Percentiles rank a stretch among this genome's conserved stretches.
Conservation (phyloP, 2,329 filamentous ascomycete genomes). For the Pezicula radicicola region DNA sequence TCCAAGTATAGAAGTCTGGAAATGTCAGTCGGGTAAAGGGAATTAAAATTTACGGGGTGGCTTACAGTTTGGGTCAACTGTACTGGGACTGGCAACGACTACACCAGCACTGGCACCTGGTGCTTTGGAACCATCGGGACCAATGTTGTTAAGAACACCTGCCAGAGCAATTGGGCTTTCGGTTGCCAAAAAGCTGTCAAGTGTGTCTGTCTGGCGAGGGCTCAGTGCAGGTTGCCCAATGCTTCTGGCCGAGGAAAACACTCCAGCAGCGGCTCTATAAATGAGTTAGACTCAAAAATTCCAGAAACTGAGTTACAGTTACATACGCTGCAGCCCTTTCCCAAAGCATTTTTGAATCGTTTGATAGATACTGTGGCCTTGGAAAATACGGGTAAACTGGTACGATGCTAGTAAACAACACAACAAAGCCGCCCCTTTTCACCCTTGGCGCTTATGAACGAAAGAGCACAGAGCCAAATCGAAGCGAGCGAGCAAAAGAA, state of each 20-base stretch:
- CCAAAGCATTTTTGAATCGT: too few relatives aligned
- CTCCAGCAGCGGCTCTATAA: neutral
- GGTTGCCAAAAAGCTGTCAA: neutral
- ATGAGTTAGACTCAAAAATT: neutral
- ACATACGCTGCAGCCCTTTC: too few relatives aligned
- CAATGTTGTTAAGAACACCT: constrained; percentile 54
- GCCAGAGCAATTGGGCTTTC: constrained; percentile 39
- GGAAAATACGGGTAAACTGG: too few relatives aligned
- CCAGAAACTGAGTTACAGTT: too few relatives aligned
- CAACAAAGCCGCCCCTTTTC: too few relatives aligned
- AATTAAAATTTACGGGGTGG: too few relatives aligned
- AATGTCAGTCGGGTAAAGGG: neutral
- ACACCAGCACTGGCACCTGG: constrained; percentile 42
- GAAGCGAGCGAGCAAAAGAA: too few relatives aligned
- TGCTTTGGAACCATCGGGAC: constrained; percentile 45
- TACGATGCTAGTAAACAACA: too few relatives aligned
- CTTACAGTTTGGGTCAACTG: constrained; percentile 49
- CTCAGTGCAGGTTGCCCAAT: neutral
- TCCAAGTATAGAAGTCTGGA: constrained; percentile 73
- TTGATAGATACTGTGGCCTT: too few relatives aligned
- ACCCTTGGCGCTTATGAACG: too few relatives aligned
- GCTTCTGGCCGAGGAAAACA: neutral
- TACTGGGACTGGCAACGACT: constrained; percentile 54
- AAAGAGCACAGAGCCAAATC: too few relatives aligned
- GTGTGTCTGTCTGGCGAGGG: neutral